Evolutionary conservation across 768 basidiomycete genomes (phyloP).

Genomic region (Amanita pseudoporphyria): DNA sequence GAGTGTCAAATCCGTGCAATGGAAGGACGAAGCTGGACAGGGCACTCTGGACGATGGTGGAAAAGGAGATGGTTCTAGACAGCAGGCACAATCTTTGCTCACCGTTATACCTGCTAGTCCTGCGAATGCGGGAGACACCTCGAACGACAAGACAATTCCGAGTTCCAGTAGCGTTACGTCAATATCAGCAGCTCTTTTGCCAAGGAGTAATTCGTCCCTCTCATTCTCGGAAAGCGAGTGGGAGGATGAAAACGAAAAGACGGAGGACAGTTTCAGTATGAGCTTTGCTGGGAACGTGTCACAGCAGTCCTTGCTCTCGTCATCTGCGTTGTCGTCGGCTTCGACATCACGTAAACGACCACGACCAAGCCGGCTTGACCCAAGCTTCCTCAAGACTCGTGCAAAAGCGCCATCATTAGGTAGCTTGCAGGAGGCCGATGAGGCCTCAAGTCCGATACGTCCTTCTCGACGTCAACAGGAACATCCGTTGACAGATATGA

Average conservation of each 20-base stretch:
- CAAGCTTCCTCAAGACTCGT: constrained; percentile 55
- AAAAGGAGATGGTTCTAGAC: constrained; percentile 13
- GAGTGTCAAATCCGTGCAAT: constrained; percentile 57
- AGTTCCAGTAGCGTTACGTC: constrained; percentile 8
- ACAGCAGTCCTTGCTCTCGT: constrained; percentile 25
- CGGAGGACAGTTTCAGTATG: constrained; percentile 63
- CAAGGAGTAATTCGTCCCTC: constrained; percentile 34
- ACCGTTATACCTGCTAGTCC: constrained; percentile 37
- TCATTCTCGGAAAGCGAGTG: constrained; percentile 68
- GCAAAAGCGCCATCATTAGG: constrained; percentile 36
- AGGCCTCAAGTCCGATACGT: constrained; percentile 31
- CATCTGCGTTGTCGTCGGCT: constrained; percentile 16
- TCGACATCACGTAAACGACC: constrained; percentile 35
- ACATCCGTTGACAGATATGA: constrained; percentile 56
- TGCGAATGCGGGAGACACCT: constrained; percentile 15
- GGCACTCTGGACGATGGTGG: constrained; percentile 66
- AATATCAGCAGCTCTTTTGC: constrained; percentile 22
- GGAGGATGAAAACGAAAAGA: constrained; percentile 84
- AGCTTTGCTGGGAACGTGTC: neutral
- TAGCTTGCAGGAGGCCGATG: constrained; percentile 69
- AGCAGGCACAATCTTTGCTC: constrained; percentile 21
- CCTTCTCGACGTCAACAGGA: constrained; percentile 12
- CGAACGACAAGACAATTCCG: constrained; percentile 8
- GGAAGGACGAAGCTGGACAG: constrained; percentile 81
- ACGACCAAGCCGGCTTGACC: constrained; percentile 60